Percentiles rank a stretch among this genome's conserved stretches.
Conservation (phyloP, 2,329 filamentous ascomycete genomes). For the Colletotrichum lupini region DNA sequence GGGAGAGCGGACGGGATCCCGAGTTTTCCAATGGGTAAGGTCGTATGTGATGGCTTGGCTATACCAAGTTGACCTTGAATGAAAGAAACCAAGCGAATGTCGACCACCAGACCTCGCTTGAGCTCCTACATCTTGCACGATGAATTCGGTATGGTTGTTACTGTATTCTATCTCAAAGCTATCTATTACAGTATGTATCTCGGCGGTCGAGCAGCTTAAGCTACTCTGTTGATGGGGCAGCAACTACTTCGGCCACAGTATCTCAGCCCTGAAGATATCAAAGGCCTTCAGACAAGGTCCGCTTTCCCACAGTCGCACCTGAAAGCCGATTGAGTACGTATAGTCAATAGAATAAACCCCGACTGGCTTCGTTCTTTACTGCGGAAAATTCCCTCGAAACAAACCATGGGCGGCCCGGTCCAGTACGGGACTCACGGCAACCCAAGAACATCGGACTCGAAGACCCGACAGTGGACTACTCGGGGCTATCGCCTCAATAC, state of each 20-base stretch:
- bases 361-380: background rate
- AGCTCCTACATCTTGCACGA: too few species aligned
- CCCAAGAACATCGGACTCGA: background rate
- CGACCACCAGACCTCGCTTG: too few species aligned
- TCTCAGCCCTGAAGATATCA: too few species aligned
- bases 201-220: too few species aligned
- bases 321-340: background rate
- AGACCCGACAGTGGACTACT: background rate
- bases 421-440: background rate
- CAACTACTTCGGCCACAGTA: too few species aligned
- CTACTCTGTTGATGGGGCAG: too few species aligned
- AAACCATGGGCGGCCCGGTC: background rate
- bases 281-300: too few species aligned
- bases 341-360: background rate
- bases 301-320: background rate
- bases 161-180: too few species aligned
- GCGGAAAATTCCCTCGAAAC: background rate
- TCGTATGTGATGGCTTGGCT: background rate
- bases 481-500: background rate
- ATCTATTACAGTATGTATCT: too few species aligned
- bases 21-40: conserved; percentile 1
- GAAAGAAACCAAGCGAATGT: background rate
- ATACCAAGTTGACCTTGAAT: background rate
- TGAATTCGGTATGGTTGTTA: too few species aligned
- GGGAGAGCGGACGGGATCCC: background rate